phyloP scores from a whole-genome alignment of 1,139 yeast species.

The Geotrichum reessii region DNA sequence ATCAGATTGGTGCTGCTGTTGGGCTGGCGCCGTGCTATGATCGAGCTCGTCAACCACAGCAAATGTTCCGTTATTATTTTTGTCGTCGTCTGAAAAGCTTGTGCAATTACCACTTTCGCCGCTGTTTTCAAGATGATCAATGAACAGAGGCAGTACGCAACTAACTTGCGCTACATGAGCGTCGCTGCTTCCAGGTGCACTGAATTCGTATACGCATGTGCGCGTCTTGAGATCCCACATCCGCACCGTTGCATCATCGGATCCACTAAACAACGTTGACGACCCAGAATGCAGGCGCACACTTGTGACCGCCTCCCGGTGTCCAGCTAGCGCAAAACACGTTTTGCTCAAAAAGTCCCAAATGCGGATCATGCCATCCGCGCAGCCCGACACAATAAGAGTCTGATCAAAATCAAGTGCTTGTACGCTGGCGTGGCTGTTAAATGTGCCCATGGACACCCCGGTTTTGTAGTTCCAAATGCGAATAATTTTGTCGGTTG shows the following conservation, averaged over 20 bases:
- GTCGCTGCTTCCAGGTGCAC: constrained; percentile 37
- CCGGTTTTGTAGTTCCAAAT: constrained; percentile 97
- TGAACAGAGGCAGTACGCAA: constrained; percentile 75
- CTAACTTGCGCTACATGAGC: constrained; percentile 63
- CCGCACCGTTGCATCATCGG: constrained; percentile 85
- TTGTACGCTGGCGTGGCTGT: constrained; percentile 39
- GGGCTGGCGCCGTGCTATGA: not conserved
- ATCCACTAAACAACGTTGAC: constrained; percentile 74
- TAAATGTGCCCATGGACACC: constrained; percentile 84
- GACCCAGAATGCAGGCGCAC: constrained; percentile 81
- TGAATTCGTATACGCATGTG: constrained; percentile 71
- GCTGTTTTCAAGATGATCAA: constrained; percentile 38
- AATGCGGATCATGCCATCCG: constrained; percentile 84
- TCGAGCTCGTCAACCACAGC: constrained; percentile 23
- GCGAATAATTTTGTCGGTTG: constrained; percentile 82
- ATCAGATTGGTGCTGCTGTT: constrained; percentile 3
- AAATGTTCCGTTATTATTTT: constrained; percentile 25
- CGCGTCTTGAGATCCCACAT: constrained; percentile 91
- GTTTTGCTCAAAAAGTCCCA: constrained; percentile 95
- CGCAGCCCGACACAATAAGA: constrained; percentile 80
- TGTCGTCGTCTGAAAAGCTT: constrained; percentile 28
- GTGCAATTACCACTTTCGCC: not conserved
- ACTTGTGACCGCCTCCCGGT: constrained; percentile 84
- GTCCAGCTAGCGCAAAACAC: constrained; percentile 89
- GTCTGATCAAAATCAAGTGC: constrained; percentile 47